Evolutionary conservation across 2,329 filamentous ascomycete genomes (phyloP), one percentile per base, ranked within the genome.

Genomic region (Hortaea werneckii): DNA sequence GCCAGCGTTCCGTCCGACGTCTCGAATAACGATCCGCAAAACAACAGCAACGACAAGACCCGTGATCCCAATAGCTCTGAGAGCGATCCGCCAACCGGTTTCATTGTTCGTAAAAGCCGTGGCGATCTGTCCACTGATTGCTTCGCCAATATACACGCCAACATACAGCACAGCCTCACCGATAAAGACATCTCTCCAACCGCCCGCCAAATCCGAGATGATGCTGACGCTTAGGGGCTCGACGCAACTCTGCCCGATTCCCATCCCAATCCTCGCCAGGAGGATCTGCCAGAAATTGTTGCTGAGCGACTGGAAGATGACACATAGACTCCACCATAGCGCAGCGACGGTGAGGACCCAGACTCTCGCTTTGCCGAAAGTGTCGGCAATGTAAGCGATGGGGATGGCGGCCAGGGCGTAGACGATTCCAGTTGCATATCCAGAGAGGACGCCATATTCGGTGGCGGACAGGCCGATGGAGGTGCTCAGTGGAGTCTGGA

Each of bases 231-330:
- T 45, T 38, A 45, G 12, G 8, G 43, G 37, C 20, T 45, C 43
- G n/a, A 45, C 43, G 43, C 37, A 41, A 13, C 27, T 34, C 37
- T 45, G 43, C 27, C 43, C 43, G 6, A 45, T n/a, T 5, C 43
- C 37, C 43, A 45, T 45, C 6, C 27, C 43, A 6, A 45, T 40
- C 26, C 43, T 45, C 37, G 43, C 43, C 11, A 45, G 37, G 5
- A 45, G 26, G 5, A 45, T 34, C 20, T 45, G 43, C 43, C 43
- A 45, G 28, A 45, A 45, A 26, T 45, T 45, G 37, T 45, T 40
- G 27, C 27, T 34, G 10, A 41, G 37, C n/a, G 34, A 29, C 37
- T 45, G 43, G 37, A 40, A 45, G 28, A 45, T 40, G 11, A 45
- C 43, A 29, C 43, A 41, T 6, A 41, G 29, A 35, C 37, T 45